Conservation (phyloP, 192 early-diverging fungal genomes). For the Entomortierella parvispora region DNA sequence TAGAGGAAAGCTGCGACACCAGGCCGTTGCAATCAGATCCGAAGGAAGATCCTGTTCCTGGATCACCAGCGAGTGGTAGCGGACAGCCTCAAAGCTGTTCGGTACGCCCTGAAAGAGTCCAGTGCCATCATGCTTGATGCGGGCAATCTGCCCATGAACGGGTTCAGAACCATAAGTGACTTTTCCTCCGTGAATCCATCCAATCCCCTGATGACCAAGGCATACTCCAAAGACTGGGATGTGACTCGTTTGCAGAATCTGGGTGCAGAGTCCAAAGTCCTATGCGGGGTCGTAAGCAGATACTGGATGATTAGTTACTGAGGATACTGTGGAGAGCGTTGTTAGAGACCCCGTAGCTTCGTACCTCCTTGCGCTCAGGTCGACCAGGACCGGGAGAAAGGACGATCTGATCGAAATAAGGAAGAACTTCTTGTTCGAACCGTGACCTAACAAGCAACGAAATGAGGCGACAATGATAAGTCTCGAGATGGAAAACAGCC, state of each 20-base stretch:
- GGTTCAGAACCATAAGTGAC: slow-evolving; percentile 74
- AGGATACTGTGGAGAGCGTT: background rate
- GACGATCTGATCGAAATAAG: slow-evolving; percentile 87
- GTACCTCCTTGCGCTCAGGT: slow-evolving; percentile 69
- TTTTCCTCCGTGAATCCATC: slow-evolving; percentile 49
- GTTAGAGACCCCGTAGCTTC: no score
- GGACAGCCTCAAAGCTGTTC: slow-evolving; percentile 75
- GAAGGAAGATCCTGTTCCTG: slow-evolving; percentile 67
- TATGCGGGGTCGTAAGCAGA: slow-evolving; percentile 28
- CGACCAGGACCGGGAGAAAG: slow-evolving; percentile 96
- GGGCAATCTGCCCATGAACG: slow-evolving; percentile 86
- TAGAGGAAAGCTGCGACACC: slow-evolving; percentile 55
- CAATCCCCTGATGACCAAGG: slow-evolving; percentile 94
- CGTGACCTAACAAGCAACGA: slow-evolving; percentile 53
- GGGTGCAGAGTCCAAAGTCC: slow-evolving; percentile 85
- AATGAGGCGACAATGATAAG: background rate
- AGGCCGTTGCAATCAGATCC: slow-evolving; percentile 70
- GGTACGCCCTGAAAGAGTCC: slow-evolving; percentile 71
- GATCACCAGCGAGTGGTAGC: slow-evolving; percentile 93
- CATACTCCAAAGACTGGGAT: slow-evolving; percentile 92
- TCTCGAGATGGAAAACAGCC: background rate
- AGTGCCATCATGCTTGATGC: slow-evolving; percentile 51
- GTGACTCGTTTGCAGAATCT: slow-evolving; percentile 61
- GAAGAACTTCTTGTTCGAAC: slow-evolving; percentile 71
- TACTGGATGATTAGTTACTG: no score